Percentiles rank a stretch among this genome's conserved stretches.
Evolutionary conservation across 1,139 yeast genomes (phyloP).

Genomic region (Scheffersomyces titani): DNA sequence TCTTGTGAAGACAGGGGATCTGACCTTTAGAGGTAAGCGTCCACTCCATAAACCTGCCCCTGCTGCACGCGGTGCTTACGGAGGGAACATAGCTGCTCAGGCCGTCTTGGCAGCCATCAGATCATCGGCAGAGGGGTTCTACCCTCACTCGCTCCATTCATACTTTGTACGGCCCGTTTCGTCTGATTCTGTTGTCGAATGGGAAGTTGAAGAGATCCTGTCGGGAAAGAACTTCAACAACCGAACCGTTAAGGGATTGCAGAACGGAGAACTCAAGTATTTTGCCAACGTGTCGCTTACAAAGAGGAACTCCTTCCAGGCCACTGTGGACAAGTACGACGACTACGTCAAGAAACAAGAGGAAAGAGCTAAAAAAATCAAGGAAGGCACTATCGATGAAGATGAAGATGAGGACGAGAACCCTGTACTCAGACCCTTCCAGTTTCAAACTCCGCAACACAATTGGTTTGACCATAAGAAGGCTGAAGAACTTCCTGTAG

Average conservation of each 20-base stretch:
- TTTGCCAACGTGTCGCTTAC: slow-evolving; percentile 57
- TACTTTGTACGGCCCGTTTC: slow-evolving; percentile 35
- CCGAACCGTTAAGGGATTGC: slow-evolving; percentile 58
- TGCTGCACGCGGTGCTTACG: slow-evolving; percentile 39
- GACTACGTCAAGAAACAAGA: slow-evolving; percentile 18
- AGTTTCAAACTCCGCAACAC: slow-evolving; percentile 41
- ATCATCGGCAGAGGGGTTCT: slow-evolving; percentile 30
- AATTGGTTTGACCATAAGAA: slow-evolving; percentile 19
- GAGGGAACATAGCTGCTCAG: slow-evolving; percentile 46
- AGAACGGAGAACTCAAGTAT: slow-evolving; percentile 51
- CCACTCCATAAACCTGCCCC: slow-evolving; percentile 36
- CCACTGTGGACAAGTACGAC: slow-evolving; percentile 25
- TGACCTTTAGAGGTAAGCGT: slow-evolving; percentile 26
- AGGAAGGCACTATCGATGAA: slow-evolving; percentile 22
- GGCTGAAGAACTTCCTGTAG: slow-evolving; percentile 18
- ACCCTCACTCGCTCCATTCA: slow-evolving; percentile 46
- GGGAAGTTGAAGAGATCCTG: slow-evolving; percentile 27
- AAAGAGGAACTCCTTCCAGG: slow-evolving; percentile 28
- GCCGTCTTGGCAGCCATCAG: slow-evolving; percentile 39
- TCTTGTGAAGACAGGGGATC: slow-evolving; percentile 21
- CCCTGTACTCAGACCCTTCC: slow-evolving; percentile 32
- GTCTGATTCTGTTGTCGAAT: slow-evolving; percentile 14
- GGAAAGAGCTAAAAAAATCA: slow-evolving; percentile 14
- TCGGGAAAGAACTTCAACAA: slow-evolving; percentile 64
- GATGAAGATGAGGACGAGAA: slow-evolving; percentile 30